Conservation (phyloP, 2,329 filamentous ascomycete species). For the Aspergillus alliaceus region DNA sequence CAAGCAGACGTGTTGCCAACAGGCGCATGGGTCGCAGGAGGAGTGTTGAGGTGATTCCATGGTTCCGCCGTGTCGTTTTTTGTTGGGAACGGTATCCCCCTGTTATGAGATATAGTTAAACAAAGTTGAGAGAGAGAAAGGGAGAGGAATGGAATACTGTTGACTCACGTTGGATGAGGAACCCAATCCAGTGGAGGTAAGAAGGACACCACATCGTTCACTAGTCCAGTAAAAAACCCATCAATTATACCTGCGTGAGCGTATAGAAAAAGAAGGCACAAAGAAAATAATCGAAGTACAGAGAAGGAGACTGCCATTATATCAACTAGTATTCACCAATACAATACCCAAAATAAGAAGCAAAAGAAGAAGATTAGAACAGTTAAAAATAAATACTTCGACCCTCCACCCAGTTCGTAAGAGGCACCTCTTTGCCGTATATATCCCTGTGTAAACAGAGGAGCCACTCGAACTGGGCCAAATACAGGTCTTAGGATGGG, state of each 20-base stretch:
- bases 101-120: not conserved
- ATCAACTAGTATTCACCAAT: not conserved
- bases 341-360: not conserved
- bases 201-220: not conserved
- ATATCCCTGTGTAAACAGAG: not conserved
- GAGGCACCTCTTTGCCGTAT: not conserved
- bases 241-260: not conserved
- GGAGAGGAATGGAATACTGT: too few species aligned
- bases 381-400: not conserved
- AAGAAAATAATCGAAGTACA: too few species aligned
- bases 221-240: not conserved
- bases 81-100: slow-evolving; percentile 21
- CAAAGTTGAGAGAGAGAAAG: too few species aligned
- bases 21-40: slow-evolving; percentile 8
- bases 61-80: slow-evolving; percentile 18
- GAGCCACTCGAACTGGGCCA: not conserved
- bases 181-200: slow-evolving; percentile 4
- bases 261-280: not conserved
- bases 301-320: not conserved
- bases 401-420: not conserved
- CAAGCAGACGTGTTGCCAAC: not conserved
- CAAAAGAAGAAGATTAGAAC: not conserved
- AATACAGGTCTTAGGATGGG: too few species aligned
- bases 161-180: slow-evolving; percentile 10
- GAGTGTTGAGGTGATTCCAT: slow-evolving; percentile 12